Evolutionary conservation across 2,329 filamentous ascomycete species (phyloP).

Genomic region (Tolypocladium pustulatum): DNA sequence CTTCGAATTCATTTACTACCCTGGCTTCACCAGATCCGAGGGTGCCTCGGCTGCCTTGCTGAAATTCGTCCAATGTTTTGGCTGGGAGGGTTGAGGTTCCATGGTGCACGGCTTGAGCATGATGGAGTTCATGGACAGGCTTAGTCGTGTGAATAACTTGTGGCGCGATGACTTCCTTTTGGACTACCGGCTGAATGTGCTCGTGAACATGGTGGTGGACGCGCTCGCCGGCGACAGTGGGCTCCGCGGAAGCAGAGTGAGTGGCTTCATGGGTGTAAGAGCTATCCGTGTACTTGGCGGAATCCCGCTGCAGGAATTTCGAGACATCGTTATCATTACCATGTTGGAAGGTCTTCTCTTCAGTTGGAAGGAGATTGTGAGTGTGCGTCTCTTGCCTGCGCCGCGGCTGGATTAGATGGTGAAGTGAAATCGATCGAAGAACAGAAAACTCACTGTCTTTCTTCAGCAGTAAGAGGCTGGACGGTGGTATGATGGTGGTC

Average conservation of each 20-base stretch:
- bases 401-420: neutral
- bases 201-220: constrained; percentile 46
- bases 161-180: constrained; percentile 59
- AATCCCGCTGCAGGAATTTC: constrained; percentile 39
- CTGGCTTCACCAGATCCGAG: constrained; percentile 44
- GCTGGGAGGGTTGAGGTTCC: constrained; percentile 51
- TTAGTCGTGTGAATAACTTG: constrained; percentile 61
- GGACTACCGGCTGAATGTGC: constrained; percentile 58
- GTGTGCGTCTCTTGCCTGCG: constrained; percentile 48
- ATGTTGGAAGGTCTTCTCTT: constrained; percentile 53
- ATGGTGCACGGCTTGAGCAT: constrained; percentile 57
- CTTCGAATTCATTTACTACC: constrained; percentile 46
- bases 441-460: constrained; percentile 29
- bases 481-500: constrained; percentile 62
- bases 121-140: constrained; percentile 62
- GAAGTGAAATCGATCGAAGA: too few relatives aligned
- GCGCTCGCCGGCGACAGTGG: constrained; percentile 17
- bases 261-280: constrained; percentile 18
- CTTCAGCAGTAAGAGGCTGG: constrained; percentile 42
- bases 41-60: constrained; percentile 29
- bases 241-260: constrained; percentile 13
- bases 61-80: constrained; percentile 55
- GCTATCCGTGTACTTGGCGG: constrained; percentile 19
- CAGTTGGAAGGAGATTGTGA: constrained; percentile 45
- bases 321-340: constrained; percentile 39